Evolutionary conservation across 768 basidiomycete genomes (phyloP), one percentile per base, ranked within the genome.

Genomic region (Rhizopogon vesiculosus): DNA sequence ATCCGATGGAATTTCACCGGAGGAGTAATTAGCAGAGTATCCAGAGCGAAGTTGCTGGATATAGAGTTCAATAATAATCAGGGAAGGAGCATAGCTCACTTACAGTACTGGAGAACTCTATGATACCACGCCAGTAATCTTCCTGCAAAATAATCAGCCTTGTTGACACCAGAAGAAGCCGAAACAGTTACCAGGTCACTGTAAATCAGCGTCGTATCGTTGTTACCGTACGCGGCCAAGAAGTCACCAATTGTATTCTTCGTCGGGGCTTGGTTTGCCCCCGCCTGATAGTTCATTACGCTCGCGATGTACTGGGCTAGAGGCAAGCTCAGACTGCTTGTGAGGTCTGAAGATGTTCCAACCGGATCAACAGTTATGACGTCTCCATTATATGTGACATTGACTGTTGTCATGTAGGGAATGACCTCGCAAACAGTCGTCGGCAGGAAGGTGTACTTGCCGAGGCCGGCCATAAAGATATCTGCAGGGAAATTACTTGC

Each of bases 371-470:
- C 42, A 35, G 29, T 22, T 33, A 62, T 31, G 2, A 44, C 12
- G 18, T 31, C 55, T 28, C 22, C 46, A 13, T 44, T 25, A 38
- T 64, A 64, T 5, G 1, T 54, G n/a, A 64, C 62, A 10, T 38
- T 49, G 18, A 60, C 56, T 10, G 56, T 64, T 3, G 43, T 41
- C 44, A 55, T 10, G 31, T 56, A 54, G n/a, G 56, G 63, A 15
- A 41, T 41, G 12, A 64, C 54, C 25, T 31, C 19, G 44, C 62
- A 64, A 4, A 56, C 10, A 1, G 35, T 50, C 3, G 42, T 15
- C 1, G 60, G 46, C 3, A 64, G 51, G 16, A 64, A 64, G 33
- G 25, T 0, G 25, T 64, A 64, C 42, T 53, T 64, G 53, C 45
- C 45, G 25, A 54, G 25, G 6, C 55, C 56, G 29, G 33, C 15